Evolutionary conservation across 108 stramenopile species (phyloP).

Genomic region (Epipyxis sp.): DNA sequence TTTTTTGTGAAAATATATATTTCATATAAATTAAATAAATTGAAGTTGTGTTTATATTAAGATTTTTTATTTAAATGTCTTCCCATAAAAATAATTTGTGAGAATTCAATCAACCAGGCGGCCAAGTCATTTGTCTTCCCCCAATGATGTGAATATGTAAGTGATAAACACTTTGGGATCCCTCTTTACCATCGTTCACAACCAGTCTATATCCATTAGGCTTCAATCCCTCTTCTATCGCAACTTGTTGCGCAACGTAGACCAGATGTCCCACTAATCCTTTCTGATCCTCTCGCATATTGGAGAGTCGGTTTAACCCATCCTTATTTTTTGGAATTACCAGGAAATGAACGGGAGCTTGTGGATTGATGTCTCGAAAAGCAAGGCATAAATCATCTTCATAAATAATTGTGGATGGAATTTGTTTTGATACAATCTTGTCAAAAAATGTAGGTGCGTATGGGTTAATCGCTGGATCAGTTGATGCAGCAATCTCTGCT

Average conservation of each 20-base stretch:
- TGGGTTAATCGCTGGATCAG: constrained; percentile 32
- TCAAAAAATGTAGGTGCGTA: constrained; percentile 68
- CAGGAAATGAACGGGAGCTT: constrained; percentile 85
- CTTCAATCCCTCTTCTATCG: constrained; percentile 61
- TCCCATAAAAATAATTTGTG: too few relatives aligned
- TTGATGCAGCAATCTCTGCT: constrained; percentile 16
- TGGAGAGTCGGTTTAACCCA: constrained; percentile 80
- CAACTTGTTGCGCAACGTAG: constrained; percentile 77
- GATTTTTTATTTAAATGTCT: too few relatives aligned
- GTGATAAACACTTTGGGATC: constrained; percentile 87
- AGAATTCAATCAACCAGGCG: constrained; percentile 73
- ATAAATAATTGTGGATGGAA: constrained; percentile 84
- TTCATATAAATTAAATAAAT: too few relatives aligned
- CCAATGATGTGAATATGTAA: constrained; percentile 87
- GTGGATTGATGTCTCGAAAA: constrained; percentile 87
- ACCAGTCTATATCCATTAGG: constrained; percentile 69
- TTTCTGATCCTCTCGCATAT: constrained; percentile 81
- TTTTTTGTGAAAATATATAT: too few relatives aligned
- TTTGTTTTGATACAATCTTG: constrained; percentile 80
- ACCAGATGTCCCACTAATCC: constrained; percentile 88
- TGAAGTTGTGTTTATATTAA: too few relatives aligned
- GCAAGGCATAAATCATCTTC: constrained; percentile 84
- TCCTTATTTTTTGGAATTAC: constrained; percentile 93
- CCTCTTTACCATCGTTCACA: constrained; percentile 85
- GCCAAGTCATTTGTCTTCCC: constrained; percentile 84